Evolutionary conservation across 768 basidiomycete genomes (phyloP), one percentile per base, ranked within the genome.

Genomic region (Podaxis sp.): DNA sequence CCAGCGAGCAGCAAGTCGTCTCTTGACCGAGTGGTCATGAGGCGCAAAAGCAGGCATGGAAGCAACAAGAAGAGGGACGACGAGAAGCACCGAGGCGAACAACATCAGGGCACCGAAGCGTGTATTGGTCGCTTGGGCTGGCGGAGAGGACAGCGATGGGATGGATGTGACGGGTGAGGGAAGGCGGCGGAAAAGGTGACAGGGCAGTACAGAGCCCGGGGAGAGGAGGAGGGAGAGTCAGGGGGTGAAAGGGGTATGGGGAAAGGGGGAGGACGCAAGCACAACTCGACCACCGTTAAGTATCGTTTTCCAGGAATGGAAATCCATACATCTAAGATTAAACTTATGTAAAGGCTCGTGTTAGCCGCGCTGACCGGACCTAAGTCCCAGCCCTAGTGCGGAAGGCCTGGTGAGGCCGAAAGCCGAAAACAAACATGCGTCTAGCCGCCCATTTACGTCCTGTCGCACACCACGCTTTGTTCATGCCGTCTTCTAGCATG

Each of bases 1-100:
- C 91, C 91, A 93, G 6, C 70, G 59, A 17, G 63, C 68, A 29
- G 80, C 78, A 12, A 82, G 75, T 2, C 69, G 64, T 63, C 66
- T 57, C 7, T 65, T 56, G 37, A 72, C 63, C 33, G 65, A 51
- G 64, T 77, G 67, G 61, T 74, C 69, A 62, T 71, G 70, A 52
- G 55, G 17, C 9, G 66, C 66, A 27, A 46, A 50, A 6, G 36
- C 15, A 29, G 64, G 61, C 33, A 63, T 57, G 3, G 61, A 60
- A 33, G 61, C 57, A 59, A 47, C 61, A 40, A 59, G 27, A 11
- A 63, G 38, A n/a, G 56, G 57, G 22, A 50, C 40, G 13, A 33
- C 46, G 37, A 65, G 55, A 36, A 63, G 57, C 13, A 63, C 33
- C 5, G 52, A 49, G n/a, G 61, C 57, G 17, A 59, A 43, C 53